These are phyloP conservation scores for Megacollybia marginata DNA, from an alignment of 768 basidiomycete genomes.

Conservation along the genomic window DNA sequence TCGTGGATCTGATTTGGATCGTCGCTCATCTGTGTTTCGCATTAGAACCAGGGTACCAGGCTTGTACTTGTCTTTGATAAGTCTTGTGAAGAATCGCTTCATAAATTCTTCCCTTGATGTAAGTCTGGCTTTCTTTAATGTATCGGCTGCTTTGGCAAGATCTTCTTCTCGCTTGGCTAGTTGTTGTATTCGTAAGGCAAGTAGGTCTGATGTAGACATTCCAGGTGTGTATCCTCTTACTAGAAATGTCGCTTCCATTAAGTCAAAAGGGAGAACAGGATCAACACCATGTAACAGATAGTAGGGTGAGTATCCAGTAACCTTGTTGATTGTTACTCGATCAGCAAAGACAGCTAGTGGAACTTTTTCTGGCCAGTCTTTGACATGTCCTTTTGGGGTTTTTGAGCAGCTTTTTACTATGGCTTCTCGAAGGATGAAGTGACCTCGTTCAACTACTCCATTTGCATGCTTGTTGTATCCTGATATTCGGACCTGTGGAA, in stretches of 20 bases:
- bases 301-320: conserved; percentile 13
- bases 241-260: conserved; percentile 22
- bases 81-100: conserved; percentile 3
- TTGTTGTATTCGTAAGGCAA: conserved; percentile 17
- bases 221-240: too few species aligned
- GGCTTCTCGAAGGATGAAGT: conserved; percentile 19
- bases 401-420: conserved; percentile 13
- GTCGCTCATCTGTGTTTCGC: conserved; percentile 10
- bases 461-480: conserved; percentile 24
- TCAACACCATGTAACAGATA: conserved; percentile 11
- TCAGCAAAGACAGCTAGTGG: conserved; percentile 7
- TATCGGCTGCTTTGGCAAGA: conserved; percentile 9
- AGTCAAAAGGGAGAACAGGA: conserved; percentile 18
- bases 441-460: too few species aligned
- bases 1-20: conserved; percentile 8
- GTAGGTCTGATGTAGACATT: conserved; percentile 16
- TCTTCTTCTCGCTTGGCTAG: conserved; percentile 13
- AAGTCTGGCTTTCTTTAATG: conserved; percentile 10
- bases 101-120: conserved; percentile 16
- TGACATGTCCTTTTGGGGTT: conserved; percentile 4
- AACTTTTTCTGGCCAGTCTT: conserved; percentile 4
- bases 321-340: conserved; percentile 7
- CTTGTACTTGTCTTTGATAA: not conserved
- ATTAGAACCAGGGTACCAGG: conserved; percentile 6
- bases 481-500: conserved; percentile 19